These are phyloP conservation scores for Umbelopsis isabellina DNA, from an alignment of 192 early-diverging fungal genomes.

Conservation along the genomic window DNA sequence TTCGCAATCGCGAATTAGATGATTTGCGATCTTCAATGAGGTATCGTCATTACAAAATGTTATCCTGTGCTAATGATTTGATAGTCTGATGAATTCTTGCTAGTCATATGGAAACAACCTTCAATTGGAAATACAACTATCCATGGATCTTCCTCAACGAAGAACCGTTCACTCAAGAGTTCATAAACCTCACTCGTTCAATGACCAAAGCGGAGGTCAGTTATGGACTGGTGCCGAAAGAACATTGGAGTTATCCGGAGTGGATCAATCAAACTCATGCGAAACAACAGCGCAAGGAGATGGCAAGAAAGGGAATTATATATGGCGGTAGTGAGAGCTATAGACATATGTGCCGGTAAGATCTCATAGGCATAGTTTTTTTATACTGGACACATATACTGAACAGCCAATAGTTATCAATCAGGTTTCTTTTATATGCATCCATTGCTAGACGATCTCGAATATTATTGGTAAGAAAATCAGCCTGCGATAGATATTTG, in stretches of 20 bases:
- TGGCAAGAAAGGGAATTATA: conserved; percentile 55
- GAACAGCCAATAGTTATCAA: conserved; percentile 47
- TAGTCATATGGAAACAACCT: conserved; percentile 57
- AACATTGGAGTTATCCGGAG: conserved; percentile 80
- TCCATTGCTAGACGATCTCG: conserved; percentile 64
- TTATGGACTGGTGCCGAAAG: conserved; percentile 61
- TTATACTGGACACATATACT: neutral
- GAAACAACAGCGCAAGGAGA: conserved; percentile 49
- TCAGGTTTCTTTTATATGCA: conserved; percentile 83
- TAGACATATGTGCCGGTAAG: conserved; percentile 76
- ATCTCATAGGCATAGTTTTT: neutral
- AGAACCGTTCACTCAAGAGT: conserved; percentile 65
- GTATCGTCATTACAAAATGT: neutral
- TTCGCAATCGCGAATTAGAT: conserved; percentile 71
- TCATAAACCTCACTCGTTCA: conserved; percentile 48
- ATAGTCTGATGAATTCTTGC: conserved; percentile 10
- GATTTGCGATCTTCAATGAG: conserved; percentile 64
- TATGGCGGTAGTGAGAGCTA: conserved; percentile 74
- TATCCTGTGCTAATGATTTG: conserved; percentile 34
- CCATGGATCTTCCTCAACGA: conserved; percentile 84
- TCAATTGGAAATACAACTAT: conserved; percentile 72
- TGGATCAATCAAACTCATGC: conserved; percentile 76
- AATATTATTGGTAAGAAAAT: conserved; percentile 77
- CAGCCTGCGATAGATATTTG: neutral
- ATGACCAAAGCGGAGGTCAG: conserved; percentile 57